Evolutionary conservation across 768 basidiomycete species (phyloP).

Genomic region (Mycena chlorophos): DNA sequence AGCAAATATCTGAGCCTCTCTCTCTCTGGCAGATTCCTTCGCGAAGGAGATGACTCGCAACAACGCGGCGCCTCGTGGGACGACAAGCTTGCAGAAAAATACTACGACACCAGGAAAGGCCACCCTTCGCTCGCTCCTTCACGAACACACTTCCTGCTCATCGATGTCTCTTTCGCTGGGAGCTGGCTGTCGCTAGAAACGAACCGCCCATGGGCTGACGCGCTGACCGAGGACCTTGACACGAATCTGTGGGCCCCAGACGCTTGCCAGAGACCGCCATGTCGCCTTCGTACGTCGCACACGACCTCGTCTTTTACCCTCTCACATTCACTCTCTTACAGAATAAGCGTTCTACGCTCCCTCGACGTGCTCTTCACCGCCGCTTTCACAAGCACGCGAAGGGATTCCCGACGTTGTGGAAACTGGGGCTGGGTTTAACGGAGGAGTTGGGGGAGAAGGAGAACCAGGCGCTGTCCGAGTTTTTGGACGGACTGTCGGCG

Average conservation of each 20-base stretch:
- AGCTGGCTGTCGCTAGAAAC: neutral
- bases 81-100: slow-evolving; percentile 83
- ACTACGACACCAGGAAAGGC: too few species aligned
- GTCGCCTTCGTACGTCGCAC: neutral
- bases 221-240: too few species aligned
- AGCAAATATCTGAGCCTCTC: neutral
- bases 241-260: neutral
- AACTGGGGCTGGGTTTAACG: neutral
- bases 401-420: neutral
- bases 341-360: neutral
- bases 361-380: neutral
- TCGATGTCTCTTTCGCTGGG: neutral
- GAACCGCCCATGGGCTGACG: too few species aligned
- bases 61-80: slow-evolving; percentile 62
- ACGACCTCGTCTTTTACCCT: neutral
- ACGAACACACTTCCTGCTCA: neutral
- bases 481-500: neutral
- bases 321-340: neutral
- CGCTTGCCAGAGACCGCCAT: neutral
- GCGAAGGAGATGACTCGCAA: slow-evolving; percentile 54
- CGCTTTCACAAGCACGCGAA: neutral
- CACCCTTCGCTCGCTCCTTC: too few species aligned
- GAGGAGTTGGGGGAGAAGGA: neutral
- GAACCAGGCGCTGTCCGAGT: neutral
- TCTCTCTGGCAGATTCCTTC: slow-evolving; percentile 69